A percentile compares a stretch with the other conserved stretches of the same genome.
Conservation (phyloP, 2,329 filamentous ascomycete species). For the Tetracladium maxilliforme region DNA sequence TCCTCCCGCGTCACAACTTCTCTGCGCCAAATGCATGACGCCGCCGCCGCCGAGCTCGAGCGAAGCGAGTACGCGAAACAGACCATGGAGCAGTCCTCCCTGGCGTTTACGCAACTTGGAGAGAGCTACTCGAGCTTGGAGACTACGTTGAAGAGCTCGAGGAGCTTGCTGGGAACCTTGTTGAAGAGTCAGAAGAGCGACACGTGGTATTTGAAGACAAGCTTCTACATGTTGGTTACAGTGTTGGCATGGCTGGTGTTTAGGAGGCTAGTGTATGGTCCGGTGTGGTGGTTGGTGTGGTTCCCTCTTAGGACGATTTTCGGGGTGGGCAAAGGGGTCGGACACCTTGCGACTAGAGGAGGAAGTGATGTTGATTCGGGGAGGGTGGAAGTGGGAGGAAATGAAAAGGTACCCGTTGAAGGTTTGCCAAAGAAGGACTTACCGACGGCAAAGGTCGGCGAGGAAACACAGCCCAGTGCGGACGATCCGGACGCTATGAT, state of each 20-base stretch:
- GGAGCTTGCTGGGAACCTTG: slow-evolving; percentile 62
- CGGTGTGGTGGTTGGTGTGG: slow-evolving; percentile 79
- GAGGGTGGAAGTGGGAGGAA: too few relatives aligned
- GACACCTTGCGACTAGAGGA: too few relatives aligned
- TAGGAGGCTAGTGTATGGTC: slow-evolving; percentile 73
- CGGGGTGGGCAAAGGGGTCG: too few relatives aligned
- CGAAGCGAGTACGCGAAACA: slow-evolving; percentile 83
- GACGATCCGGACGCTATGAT: too few relatives aligned
- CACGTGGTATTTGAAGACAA: slow-evolving; percentile 91
- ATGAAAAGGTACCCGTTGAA: too few relatives aligned
- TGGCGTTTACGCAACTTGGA: slow-evolving; percentile 64
- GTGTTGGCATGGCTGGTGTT: slow-evolving; percentile 82
- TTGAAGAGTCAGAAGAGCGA: slow-evolving; percentile 86
- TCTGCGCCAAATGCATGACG: slow-evolving; percentile 69
- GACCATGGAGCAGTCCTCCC: slow-evolving; percentile 72
- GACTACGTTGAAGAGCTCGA: slow-evolving; percentile 58
- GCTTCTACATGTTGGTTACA: slow-evolving; percentile 65
- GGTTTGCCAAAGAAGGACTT: too few relatives aligned
- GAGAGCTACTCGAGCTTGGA: slow-evolving; percentile 73
- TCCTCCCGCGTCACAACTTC: slow-evolving; percentile 74
- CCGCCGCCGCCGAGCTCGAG: slow-evolving; percentile 73
- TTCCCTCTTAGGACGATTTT: slow-evolving; percentile 59
- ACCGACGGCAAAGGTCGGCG: too few relatives aligned
- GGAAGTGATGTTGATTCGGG: too few relatives aligned
- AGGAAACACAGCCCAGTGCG: too few relatives aligned